phyloP scores from a whole-genome alignment of 2,329 filamentous ascomycete species.

The Aotearoamyces nothofagi region DNA sequence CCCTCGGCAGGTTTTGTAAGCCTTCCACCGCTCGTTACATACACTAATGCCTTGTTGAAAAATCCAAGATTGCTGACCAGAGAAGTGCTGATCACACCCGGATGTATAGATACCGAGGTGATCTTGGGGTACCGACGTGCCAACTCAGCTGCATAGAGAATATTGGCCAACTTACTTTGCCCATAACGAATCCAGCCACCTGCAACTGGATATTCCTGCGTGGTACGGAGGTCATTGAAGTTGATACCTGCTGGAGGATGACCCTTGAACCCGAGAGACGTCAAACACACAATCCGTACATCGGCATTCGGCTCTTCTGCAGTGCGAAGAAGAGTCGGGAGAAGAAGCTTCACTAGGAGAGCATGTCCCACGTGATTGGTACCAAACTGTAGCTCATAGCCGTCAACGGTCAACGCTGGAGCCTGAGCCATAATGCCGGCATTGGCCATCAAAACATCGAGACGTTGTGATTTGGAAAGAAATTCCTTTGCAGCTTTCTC shows the following conservation, averaged over 20 bases:
- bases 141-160: constrained; percentile 26
- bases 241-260: constrained; percentile 11
- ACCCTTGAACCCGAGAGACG: constrained; percentile 6
- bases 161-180: constrained; percentile 31
- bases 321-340: constrained; percentile 19
- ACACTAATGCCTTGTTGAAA: constrained; percentile 2
- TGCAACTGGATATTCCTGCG: constrained; percentile 5
- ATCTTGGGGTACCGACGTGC: constrained; percentile 23
- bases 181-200: constrained; percentile 24
- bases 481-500: constrained; percentile 25
- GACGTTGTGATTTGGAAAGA: constrained; percentile 16
- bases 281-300: constrained; percentile 9
- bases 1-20: constrained; percentile 19
- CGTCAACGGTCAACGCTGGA: constrained; percentile 24
- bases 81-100: constrained; percentile 24
- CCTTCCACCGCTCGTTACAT: constrained; percentile 1
- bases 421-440: constrained; percentile 28
- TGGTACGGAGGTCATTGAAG: constrained; percentile 18
- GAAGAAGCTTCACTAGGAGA: constrained; percentile 24
- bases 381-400: constrained; percentile 33
- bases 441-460: constrained; percentile 31
- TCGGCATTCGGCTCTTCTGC: constrained; percentile 7
- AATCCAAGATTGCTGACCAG: constrained; percentile 9
- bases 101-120: constrained; percentile 23
- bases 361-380: constrained; percentile 34